Evolutionary conservation across 2,329 filamentous ascomycete genomes (phyloP), one percentile per base, ranked within the genome.

Genomic region (Ophiostoma pallidulum): DNA sequence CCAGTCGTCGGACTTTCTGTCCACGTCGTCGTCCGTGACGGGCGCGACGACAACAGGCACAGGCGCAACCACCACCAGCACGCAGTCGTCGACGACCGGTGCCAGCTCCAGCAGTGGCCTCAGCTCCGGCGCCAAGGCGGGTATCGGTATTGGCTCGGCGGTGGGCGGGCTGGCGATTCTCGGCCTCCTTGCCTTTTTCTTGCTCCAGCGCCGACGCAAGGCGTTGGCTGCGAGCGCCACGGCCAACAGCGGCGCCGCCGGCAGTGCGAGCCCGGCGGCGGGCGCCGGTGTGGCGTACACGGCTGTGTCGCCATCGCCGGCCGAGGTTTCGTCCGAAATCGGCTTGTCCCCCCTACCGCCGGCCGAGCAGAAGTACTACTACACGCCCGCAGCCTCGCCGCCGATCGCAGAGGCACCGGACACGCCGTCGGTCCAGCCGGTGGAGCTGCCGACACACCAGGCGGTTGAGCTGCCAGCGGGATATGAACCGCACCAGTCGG

Each of bases 81-180:
- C 35, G n/a, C 10, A 37, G 35, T 5, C 24, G 19, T 10, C 16
- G 36, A n/a, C 37, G 22, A 14, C 29, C 13, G 26, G 28, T 20
- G 20, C n/a, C 38, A 33, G 20, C 18, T 26, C 14, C 22, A 19
- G 33, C 45, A 29, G 47, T 16, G 50, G 47, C 14, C 59, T 67
- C 9, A 62, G 60, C 35, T 52, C 59, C 1, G 63, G 63, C 8
- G 64, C 61, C 53, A 66, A 64, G 51, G 59, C 57, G 1, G 62
- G 65, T 19, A 56, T 66, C 43, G 60, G 61, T 16, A 59, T 64
- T 6, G 64, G 65, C 22, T 62, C 63, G 18, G 55, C 58, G 2
- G 45, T 67, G 10, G 64, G 58, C 42, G 61, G 57, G 12, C 53
- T 66, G 12, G 59, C 58, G 1, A 16, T 66, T 18, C 55, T 51